A percentile compares a stretch with the other conserved stretches of the same genome.
These are phyloP conservation scores for Penicillium maclennaniae DNA, from an alignment of 495 filamentous ascomycete genomes.

Conservation along the genomic window DNA sequence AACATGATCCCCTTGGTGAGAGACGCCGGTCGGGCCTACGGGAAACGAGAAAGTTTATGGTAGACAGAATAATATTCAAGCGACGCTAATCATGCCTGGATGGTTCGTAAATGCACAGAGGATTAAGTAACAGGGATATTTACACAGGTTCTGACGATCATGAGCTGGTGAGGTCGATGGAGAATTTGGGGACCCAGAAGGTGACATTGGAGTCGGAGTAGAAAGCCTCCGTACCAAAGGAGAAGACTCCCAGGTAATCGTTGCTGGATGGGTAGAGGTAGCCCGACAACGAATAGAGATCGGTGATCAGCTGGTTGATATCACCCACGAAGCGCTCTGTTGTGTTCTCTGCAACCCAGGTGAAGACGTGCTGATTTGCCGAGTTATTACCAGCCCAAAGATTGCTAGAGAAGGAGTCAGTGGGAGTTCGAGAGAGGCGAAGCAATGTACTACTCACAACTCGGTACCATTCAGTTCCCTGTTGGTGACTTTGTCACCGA, in stretches of 20 bases:
- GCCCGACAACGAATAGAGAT: conserved; percentile 20
- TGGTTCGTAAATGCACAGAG: neutral
- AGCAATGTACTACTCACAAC: conserved; percentile 28
- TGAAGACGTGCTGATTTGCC: conserved; percentile 26
- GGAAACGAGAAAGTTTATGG: neutral
- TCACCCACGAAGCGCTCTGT: conserved; percentile 31
- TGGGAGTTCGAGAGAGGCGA: neutral
- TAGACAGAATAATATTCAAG: neutral
- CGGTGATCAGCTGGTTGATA: conserved; percentile 32
- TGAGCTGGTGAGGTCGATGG: conserved; percentile 26
- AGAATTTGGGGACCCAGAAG: conserved; percentile 29
- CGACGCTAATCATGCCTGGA: neutral
- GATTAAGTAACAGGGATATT: neutral
- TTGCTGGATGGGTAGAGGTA: conserved; percentile 17
- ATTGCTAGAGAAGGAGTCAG: conserved; percentile 16
- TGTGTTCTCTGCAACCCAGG: conserved; percentile 25
- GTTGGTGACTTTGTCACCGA: conserved; percentile 16
- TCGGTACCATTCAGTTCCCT: conserved; percentile 23
- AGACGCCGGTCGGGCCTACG: neutral
- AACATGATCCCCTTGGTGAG: no score
- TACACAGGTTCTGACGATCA: conserved; percentile 2
- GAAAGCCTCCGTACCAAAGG: conserved; percentile 38
- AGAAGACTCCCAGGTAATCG: conserved; percentile 36
- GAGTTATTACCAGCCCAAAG: conserved; percentile 29
- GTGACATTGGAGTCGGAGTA: conserved; percentile 27